Percentiles rank a stretch among this genome's conserved stretches.
phyloP scores from a whole-genome alignment of 2,329 filamentous ascomycete genomes.

The Lecanicillium sp. region DNA sequence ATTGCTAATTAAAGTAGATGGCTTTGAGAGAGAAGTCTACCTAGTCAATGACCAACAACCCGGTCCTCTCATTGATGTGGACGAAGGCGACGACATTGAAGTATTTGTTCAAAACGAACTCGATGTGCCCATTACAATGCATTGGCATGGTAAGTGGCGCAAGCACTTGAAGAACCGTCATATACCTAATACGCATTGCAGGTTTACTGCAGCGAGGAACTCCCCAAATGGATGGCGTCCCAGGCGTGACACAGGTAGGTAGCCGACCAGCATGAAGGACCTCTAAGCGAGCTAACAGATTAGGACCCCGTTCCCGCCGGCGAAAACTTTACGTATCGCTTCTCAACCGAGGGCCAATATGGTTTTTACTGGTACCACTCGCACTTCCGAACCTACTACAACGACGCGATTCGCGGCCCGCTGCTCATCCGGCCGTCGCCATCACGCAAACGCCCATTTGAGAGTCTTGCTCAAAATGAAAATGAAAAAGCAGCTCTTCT shows the following conservation, averaged over 20 bases:
- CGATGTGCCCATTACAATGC: neutral
- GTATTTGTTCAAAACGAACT: conserved; percentile 7
- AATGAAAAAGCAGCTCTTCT: conserved; percentile 1
- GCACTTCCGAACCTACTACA: conserved; percentile 8
- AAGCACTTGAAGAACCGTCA: neutral
- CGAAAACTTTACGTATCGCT: conserved; percentile 3
- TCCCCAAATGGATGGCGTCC: conserved; percentile 6
- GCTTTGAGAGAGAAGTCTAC: conserved; percentile 8
- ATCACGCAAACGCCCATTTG: conserved; percentile 1
- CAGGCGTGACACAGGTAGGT: conserved; percentile 6
- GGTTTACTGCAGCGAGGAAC: conserved; percentile 4
- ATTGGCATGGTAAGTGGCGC: too few relatives aligned
- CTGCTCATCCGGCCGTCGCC: neutral
- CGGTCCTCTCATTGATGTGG: conserved; percentile 9
- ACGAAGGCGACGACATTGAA: conserved; percentile 6
- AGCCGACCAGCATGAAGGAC: too few relatives aligned
- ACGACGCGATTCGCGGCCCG: conserved; percentile 6
- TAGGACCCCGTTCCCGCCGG: conserved; percentile 2
- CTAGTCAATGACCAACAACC: conserved; percentile 11
- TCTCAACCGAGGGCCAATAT: conserved; percentile 5
- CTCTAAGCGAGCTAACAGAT: too few relatives aligned
- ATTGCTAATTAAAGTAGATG: conserved; percentile 2
- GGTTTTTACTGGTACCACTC: conserved; percentile 10
- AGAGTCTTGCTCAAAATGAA: too few relatives aligned
- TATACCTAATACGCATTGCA: neutral